A percentile compares a stretch with the other conserved stretches of the same genome.
These are phyloP conservation scores for Pestalotiopsis sp. DNA, from an alignment of 2,329 filamentous ascomycete species.

Conservation along the genomic window DNA sequence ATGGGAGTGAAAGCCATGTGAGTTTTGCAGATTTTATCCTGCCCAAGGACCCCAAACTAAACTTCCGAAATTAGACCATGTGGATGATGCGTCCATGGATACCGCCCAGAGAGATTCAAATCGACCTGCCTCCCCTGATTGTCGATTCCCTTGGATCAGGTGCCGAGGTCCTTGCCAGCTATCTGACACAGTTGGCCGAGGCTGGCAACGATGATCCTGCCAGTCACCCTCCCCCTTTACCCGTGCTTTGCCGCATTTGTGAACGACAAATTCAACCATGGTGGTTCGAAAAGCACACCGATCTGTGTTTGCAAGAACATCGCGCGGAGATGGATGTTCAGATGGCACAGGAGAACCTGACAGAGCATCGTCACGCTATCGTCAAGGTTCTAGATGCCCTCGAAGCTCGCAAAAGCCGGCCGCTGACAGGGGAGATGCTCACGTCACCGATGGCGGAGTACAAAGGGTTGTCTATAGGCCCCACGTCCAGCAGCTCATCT, in stretches of 20 bases:
- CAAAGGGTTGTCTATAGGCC: slow-evolving; percentile 84
- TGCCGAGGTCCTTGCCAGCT: slow-evolving; percentile 91
- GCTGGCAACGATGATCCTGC: slow-evolving; percentile 75
- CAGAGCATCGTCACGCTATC: slow-evolving; percentile 91
- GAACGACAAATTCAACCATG: slow-evolving; percentile 96
- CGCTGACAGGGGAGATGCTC: slow-evolving; percentile 57
- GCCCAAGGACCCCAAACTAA: neutral
- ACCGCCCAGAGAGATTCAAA: slow-evolving; percentile 88
- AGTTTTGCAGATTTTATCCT: slow-evolving; percentile 39
- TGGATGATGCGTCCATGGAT: slow-evolving; percentile 98
- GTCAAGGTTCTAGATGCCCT: slow-evolving; percentile 93
- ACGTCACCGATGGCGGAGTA: slow-evolving; percentile 72
- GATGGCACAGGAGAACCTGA: slow-evolving; percentile 88
- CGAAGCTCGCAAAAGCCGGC: slow-evolving; percentile 75
- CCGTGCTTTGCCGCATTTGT: slow-evolving; percentile 93
- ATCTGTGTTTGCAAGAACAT: slow-evolving; percentile 93
- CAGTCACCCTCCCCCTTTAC: slow-evolving; percentile 77
- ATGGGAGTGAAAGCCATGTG: slow-evolving; percentile 89
- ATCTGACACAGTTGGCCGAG: slow-evolving; percentile 88
- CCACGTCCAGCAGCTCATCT: slow-evolving; percentile 70
- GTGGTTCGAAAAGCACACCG: slow-evolving; percentile 99
- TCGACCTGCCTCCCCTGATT: slow-evolving; percentile 86
- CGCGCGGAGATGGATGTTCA: slow-evolving; percentile 97
- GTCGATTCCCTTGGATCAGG: slow-evolving; percentile 94
- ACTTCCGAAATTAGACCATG: slow-evolving; percentile 72